Base-by-base conservation (phyloP, 1,284 basidiomycete genomes). In the Moesziomyces parantarcticus region DNA sequence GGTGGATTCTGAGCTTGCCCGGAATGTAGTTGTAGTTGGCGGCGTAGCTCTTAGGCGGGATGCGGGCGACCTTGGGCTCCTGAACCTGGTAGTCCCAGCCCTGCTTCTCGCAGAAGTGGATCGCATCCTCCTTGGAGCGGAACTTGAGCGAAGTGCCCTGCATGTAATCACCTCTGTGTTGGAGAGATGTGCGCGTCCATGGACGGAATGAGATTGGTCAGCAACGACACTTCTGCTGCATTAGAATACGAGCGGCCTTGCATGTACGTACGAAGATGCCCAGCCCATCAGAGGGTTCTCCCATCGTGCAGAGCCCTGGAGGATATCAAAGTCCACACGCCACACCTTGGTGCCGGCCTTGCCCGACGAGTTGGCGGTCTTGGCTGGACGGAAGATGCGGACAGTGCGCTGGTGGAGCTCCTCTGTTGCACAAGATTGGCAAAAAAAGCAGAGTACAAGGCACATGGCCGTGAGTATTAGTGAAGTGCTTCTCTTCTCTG, bases 241-340 rank as follows among this genome's bases (percentile, higher is more conserved):
- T 6, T 16, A n/a, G 20, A 29, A 21, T 20, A 14, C 21, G 39
- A 49, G 7, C 29, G 21, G 36, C 39, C 20, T 29, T 8, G 9
- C 8, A 18, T 39, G 36, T 54, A 78, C 76, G 36, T 66, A 77
- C 70, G 76, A 78, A 57, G 70, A 75, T 1, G 94, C 94, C 89
- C 90, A 99, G 58, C 96, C 96, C 92, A 99, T 99, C 78, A 99
- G 85, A n/a, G 94, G 93, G 84, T 98, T 98, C 88, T 97, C 94
- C 96, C 96, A 99, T 65, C 96, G 88, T 14, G 92, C 94, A 34
- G 89, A 90, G 44, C 94, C 93, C 73, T 90, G 90, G 20, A 98
- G 86, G 61, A 91, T 91, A 80, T 99, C 96, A 87, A 91, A 99
- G 85, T 99, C 96, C 80, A 99, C 90, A 73, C 93, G 88, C 96